Evolutionary conservation across 2,329 filamentous ascomycete genomes (phyloP).

Genomic region (Nigrospora oryzae): DNA sequence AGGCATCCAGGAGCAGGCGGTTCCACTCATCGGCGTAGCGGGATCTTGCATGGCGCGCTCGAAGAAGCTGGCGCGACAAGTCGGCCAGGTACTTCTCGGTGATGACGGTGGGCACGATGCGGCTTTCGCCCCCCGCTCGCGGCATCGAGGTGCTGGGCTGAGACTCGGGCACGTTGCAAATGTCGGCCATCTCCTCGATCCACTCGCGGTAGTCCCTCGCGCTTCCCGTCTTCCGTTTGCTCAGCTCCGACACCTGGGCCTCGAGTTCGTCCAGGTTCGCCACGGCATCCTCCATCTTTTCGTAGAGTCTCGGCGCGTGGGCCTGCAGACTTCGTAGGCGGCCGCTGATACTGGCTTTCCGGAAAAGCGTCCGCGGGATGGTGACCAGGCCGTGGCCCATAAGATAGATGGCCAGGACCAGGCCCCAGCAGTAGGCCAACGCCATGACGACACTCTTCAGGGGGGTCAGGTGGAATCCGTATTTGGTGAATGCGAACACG

Average conservation of each 20-base stretch:
- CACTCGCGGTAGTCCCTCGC: conserved; percentile 75
- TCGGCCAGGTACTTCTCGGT: conserved; percentile 92
- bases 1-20: conserved; percentile 63
- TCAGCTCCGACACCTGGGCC: conserved; percentile 69
- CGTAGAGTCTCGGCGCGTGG: conserved; percentile 73
- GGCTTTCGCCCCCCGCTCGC: conserved; percentile 31
- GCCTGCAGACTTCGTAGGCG: conserved; percentile 68
- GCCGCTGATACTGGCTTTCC: conserved; percentile 68
- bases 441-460: conserved; percentile 88
- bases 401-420: conserved; percentile 86
- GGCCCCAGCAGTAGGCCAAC: conserved; percentile 86
- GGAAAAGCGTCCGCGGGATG: conserved; percentile 73
- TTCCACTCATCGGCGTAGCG: conserved; percentile 85
- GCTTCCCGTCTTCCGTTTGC: conserved; percentile 71
- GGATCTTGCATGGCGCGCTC: conserved; percentile 74
- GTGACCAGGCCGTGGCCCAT: conserved; percentile 97
- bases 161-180: conserved; percentile 59
- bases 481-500: conserved; percentile 74
- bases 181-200: conserved; percentile 89
- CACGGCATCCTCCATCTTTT: conserved; percentile 79
- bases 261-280: conserved; percentile 75
- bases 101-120: conserved; percentile 67
- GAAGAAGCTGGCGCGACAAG: conserved; percentile 70
- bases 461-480: conserved; percentile 62
- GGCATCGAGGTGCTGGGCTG: conserved; percentile 33